Base-by-base conservation (phyloP, 345 rosid genomes). In the Corchorus olitorius region DNA sequence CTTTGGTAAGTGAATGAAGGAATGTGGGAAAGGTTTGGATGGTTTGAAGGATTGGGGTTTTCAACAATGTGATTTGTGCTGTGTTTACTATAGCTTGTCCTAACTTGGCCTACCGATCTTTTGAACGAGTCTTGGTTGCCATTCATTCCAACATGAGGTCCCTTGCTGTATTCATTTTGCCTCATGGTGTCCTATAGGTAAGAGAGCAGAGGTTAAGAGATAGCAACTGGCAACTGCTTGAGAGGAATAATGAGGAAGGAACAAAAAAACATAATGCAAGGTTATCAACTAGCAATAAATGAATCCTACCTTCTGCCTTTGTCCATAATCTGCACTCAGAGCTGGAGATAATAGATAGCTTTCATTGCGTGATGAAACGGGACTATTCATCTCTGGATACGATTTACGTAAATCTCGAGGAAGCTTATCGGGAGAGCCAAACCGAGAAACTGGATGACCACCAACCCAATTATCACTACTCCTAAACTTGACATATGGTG, bases 381-480 rank as follows among this genome's bases (percentile, higher is more conserved):
- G 80, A 63, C 78, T 79, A 34, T 65, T 76, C 67, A 84, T 81
- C 77, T 81, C 92, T 66, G 86, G 91, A 84, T 84, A 84, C 46
- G 98, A 89, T 79, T 74, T 43, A 71, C 34, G 60, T 60, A 83
- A 63, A 70, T 73, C 91, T 83, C 72, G 86, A 34, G 82, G 80
- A 80, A 65, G 77, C 63, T 78, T 83, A 62, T 66, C 77, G 75
- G 86, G 84, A 17, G 82, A 70, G 77, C 85, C 81, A 6, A 68
- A 74, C 84, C 81, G 73, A 33, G 88, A 77, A 58, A 79, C 78
- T 76, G 82, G 82, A 65, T 78, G 74, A 62, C 81, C 81, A 83
- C 83, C 84, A 79, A 75, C 77, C 88, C 86, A 79, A 59, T 79
- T 84, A 56, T 85, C 90, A 70, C 82, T 80, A 83, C 84, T 84